phyloP scores from a whole-genome alignment of 2,329 filamentous ascomycete genomes.

The Tolypocladium tropicale region DNA sequence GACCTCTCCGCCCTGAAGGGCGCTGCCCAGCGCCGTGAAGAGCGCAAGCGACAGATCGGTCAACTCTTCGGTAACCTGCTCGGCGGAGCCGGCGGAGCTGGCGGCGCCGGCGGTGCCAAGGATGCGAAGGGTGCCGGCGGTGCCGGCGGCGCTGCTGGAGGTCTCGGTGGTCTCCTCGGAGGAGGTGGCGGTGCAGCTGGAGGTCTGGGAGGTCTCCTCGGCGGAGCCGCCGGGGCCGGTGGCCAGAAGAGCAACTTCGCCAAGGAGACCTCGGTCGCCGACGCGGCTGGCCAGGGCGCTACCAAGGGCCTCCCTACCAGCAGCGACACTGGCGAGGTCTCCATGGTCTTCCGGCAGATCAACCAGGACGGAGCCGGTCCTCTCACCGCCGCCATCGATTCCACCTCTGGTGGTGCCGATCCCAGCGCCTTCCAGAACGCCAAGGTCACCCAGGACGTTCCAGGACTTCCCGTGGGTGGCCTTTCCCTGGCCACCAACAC shows the following conservation, averaged over 20 bases:
- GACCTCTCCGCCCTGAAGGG: slow-evolving; percentile 21
- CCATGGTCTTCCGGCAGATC: slow-evolving; percentile 57
- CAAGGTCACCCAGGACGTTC: slow-evolving; percentile 49
- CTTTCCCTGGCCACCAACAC: slow-evolving; percentile 48
- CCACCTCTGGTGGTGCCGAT: slow-evolving; percentile 53
- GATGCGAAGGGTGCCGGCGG: not conserved
- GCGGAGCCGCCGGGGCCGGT: slow-evolving; percentile 7
- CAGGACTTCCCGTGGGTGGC: slow-evolving; percentile 47
- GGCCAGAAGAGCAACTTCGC: slow-evolving; percentile 28
- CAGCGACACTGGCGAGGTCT: slow-evolving; percentile 48
- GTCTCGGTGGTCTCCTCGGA: not conserved
- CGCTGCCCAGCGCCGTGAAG: slow-evolving; percentile 8
- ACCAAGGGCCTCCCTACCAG: slow-evolving; percentile 47
- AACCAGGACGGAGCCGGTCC: slow-evolving; percentile 63
- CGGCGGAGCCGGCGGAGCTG: not conserved
- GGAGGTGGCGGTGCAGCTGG: not conserved
- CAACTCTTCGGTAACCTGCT: slow-evolving; percentile 17
- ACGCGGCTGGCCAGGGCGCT: slow-evolving; percentile 43
- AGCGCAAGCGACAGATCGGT: slow-evolving; percentile 18
- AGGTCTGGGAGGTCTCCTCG: slow-evolving; percentile 4
- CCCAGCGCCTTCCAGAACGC: slow-evolving; percentile 49
- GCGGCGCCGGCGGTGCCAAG: not conserved
- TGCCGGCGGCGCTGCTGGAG: slow-evolving; percentile 8
- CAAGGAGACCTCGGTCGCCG: slow-evolving; percentile 41
- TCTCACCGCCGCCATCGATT: slow-evolving; percentile 48